These are phyloP conservation scores for Margaritispora aquatica DNA, from an alignment of 495 filamentous ascomycete genomes.

Conservation along the genomic window DNA sequence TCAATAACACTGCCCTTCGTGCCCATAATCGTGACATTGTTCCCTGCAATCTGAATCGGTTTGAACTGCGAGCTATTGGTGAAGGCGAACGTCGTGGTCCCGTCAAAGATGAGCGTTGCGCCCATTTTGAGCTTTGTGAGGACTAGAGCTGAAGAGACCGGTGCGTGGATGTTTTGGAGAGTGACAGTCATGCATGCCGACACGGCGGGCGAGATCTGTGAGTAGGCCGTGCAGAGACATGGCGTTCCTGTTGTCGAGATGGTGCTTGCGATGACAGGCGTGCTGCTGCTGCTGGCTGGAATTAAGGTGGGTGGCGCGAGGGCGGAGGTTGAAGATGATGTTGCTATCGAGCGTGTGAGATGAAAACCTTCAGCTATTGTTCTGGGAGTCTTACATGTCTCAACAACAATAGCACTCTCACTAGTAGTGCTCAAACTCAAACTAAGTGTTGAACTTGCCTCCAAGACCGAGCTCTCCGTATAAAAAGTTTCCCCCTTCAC, in stretches of 20 bases:
- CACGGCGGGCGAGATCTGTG: slow-evolving; percentile 13
- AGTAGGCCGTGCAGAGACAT: slow-evolving; percentile 17
- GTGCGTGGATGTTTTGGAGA: slow-evolving; percentile 5
- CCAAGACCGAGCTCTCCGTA: not conserved
- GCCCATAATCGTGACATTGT: slow-evolving; percentile 33
- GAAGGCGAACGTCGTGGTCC: not conserved
- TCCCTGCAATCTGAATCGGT: slow-evolving; percentile 35
- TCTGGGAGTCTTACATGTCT: not conserved
- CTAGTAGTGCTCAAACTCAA: not conserved
- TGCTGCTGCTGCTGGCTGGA: not conserved
- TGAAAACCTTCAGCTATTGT: not conserved
- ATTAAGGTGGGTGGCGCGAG: not conserved
- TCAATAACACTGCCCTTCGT: slow-evolving; percentile 35
- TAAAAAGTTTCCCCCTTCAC: not conserved
- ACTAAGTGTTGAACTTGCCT: not conserved
- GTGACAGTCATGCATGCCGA: slow-evolving; percentile 11
- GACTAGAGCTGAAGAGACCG: slow-evolving; percentile 4
- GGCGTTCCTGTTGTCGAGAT: slow-evolving; percentile 7
- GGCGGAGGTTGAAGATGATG: not conserved
- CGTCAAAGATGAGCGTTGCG: slow-evolving; percentile 10
- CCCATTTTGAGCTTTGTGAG: slow-evolving; percentile 13
- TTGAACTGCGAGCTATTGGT: slow-evolving; percentile 20
- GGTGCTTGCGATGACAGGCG: slow-evolving; percentile 1
- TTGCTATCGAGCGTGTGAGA: no score
- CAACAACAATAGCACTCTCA: not conserved